Base-by-base conservation (phyloP, 305 asterid genomes). In the Fraxinus angustifolia region DNA sequence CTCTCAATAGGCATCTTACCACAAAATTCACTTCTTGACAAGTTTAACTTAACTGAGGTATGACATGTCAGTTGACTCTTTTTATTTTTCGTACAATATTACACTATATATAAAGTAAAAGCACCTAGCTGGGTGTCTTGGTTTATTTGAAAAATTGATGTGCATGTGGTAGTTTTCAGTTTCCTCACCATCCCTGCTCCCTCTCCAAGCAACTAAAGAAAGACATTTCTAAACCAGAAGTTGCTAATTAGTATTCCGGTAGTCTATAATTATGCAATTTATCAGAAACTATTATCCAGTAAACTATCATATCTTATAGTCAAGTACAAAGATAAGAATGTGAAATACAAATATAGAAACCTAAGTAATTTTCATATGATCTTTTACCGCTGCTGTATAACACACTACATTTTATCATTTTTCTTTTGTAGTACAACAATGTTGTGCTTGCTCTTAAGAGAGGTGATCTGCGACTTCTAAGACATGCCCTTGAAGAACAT, bases 391-490 rank as follows among this genome's bases (percentile, higher is more conserved):
- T 60, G 78, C 73, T 67, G 31, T 78, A 80, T 79, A 42, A 10
- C 50, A 42, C 16, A 10, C 50, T 42, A 42, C 50, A 26, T 34
- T 65, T 8, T 36, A 31, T 75, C 71, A 21, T 67, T 79, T 75
- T 53, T 80, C 73, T 81, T 36, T 83, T 78, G 88, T 92, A 94
- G 99, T 95, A 95, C 83, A 71, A 88, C 80, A 87, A 93, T 77
- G 90, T 94, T 76, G 93, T 92, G 85, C 93, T 92, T 84, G 91
- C 99, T 80, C 93, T 94, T 74, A 92, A 74, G 87, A 90, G 97
- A 86, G 99, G 98, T 4, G 98, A 96, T 90, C 97, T 95, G 84
- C 93, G 94, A 80, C 98, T 95, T 81, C 88, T 95, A 84, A 88
- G 95, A 80, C 90, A 87, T 79, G 97, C 96, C 78, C 97, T 92